phyloP scores from a whole-genome alignment of 23 red algal species.

The Gracilaria vermiculophylla region DNA sequence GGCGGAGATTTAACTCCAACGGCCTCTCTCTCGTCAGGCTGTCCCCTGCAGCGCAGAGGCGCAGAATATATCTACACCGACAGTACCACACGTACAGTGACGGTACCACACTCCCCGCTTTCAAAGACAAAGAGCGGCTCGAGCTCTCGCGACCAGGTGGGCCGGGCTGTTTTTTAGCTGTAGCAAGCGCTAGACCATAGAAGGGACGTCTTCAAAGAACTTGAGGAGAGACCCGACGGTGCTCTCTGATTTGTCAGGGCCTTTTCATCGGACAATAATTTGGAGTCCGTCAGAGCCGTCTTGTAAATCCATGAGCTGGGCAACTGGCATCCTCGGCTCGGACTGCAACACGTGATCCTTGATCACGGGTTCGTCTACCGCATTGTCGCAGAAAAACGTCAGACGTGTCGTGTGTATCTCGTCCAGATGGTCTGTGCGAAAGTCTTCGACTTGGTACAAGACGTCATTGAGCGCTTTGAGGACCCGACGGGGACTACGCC shows the following conservation, averaged over 20 bases:
- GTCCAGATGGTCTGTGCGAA: not conserved
- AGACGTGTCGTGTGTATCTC: conserved; percentile 5
- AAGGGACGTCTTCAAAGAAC: conserved; percentile 1
- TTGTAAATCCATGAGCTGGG: not conserved
- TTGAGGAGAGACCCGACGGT: not conserved
- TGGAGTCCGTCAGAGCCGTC: not conserved
- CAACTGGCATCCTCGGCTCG: not conserved
- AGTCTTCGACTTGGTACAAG: conserved; percentile 11
- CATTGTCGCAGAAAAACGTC: conserved; percentile 6
- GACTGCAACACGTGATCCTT: not conserved
- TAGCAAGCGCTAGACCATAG: not conserved
- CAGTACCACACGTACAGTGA: not conserved
- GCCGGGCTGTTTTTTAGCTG: not conserved
- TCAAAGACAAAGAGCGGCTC: not conserved
- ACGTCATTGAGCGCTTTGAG: not conserved
- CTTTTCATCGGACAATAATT: not conserved
- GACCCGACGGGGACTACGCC: conserved; percentile 18
- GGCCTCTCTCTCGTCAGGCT: no score
- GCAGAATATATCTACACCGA: no score
- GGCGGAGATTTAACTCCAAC: no score
- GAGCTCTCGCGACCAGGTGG: not conserved
- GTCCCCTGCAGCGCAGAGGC: no score
- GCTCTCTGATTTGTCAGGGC: not conserved
- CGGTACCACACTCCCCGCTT: not conserved
- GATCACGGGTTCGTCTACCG: not conserved